Evolutionary conservation across 768 basidiomycete genomes (phyloP).

Genomic region (Inosperma sp.): DNA sequence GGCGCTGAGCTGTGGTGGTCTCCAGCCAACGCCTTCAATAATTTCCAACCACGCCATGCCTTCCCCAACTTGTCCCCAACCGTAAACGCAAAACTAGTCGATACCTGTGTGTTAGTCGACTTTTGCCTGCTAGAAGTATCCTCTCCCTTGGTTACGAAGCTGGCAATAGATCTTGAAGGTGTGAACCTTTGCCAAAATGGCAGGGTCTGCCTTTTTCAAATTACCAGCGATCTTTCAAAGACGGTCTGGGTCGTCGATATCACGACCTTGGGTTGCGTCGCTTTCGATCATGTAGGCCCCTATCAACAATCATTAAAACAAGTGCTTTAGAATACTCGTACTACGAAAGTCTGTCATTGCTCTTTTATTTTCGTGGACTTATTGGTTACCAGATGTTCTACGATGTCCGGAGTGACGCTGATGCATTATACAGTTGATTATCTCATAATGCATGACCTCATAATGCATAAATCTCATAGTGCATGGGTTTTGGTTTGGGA

Average conservation of each 20-base stretch:
- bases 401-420: slow-evolving; percentile 35
- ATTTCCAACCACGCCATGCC: no score
- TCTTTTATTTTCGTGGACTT: background rate
- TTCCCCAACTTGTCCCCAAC: no score
- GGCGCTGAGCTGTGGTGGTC: no score
- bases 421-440: no score
- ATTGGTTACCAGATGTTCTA: slow-evolving; percentile 26
- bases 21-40: no score
- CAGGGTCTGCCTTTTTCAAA: slow-evolving; percentile 28
- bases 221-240: slow-evolving; percentile 22
- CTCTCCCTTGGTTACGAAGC: slow-evolving; percentile 1
- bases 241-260: slow-evolving; percentile 35
- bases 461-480: no score
- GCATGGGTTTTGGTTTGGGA: no score
- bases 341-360: slow-evolving; percentile 20
- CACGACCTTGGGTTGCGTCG: slow-evolving; percentile 23
- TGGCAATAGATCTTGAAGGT: slow-evolving; percentile 37
- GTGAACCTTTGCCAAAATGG: slow-evolving; percentile 31
- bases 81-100: slow-evolving; percentile 14
- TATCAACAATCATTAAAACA: slow-evolving; percentile 21
- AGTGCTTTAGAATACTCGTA: slow-evolving; percentile 19
- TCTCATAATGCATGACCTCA: no score
- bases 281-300: slow-evolving; percentile 26
- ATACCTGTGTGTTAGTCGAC: slow-evolving; percentile 13
- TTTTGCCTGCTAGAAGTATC: slow-evolving; percentile 15